A percentile compares a stretch with the other conserved stretches of the same genome.
These are phyloP conservation scores for Breviolum minutum DNA, from an alignment of 73 alveolate species.

Conservation along the genomic window DNA sequence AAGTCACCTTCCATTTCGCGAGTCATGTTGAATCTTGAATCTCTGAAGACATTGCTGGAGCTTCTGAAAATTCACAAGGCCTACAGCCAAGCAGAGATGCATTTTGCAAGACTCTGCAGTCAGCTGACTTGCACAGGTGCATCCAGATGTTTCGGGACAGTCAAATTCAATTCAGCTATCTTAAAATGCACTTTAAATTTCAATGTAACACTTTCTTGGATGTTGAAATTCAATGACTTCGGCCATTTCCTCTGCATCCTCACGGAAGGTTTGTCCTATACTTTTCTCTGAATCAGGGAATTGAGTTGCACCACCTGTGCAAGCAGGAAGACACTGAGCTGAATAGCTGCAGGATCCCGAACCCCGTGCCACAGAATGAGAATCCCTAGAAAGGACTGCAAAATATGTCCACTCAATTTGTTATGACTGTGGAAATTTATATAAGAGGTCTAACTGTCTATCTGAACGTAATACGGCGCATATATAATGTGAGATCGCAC, in stretches of 20 bases:
- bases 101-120: conserved; percentile 9
- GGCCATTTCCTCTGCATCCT: not conserved
- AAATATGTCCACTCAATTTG: not conserved
- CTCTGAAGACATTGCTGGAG: not conserved
- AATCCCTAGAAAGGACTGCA: not conserved
- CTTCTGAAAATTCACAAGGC: not conserved
- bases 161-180: not conserved
- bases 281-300: not conserved
- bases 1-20: not conserved
- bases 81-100: conserved; percentile 15
- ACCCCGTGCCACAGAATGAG: not conserved
- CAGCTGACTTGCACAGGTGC: conserved; percentile 13
- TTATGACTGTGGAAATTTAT: not conserved
- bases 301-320: not conserved
- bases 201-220: no score
- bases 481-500: no score
- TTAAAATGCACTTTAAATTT: not conserved
- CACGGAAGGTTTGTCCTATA: not conserved
- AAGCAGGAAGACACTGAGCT: conserved; percentile 36
- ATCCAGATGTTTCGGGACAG: not conserved
- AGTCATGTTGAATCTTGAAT: not conserved
- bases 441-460: no score
- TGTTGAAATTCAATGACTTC: no score
- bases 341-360: conserved; percentile 22
- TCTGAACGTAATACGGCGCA: no score